Evolutionary conservation across 2,329 filamentous ascomycete species (phyloP).

Genomic region (Cercospora sojina): DNA sequence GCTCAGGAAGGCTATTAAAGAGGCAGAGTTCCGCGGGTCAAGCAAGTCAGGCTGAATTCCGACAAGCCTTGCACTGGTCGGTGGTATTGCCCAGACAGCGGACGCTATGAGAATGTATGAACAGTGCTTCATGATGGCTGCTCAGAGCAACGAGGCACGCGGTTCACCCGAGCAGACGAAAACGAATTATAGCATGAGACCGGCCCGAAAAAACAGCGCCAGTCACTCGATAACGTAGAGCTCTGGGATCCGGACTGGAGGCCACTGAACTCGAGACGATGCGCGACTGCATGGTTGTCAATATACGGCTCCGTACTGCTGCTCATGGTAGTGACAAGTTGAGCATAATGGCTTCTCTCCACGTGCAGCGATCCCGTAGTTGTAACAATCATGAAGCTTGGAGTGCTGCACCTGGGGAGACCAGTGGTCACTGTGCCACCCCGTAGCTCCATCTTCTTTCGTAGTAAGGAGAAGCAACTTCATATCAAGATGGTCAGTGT

Average conservation of each 20-base stretch:
- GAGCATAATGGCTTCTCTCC: background rate
- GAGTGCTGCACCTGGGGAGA: background rate
- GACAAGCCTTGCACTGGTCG: background rate
- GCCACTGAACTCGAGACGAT: no score
- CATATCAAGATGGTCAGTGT: no score
- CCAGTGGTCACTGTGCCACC: background rate
- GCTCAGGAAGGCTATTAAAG: background rate
- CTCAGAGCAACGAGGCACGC: background rate
- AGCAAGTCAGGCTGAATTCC: background rate
- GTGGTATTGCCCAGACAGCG: background rate
- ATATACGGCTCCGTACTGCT: background rate
- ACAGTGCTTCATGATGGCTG: no score
- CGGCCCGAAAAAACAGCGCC: no score
- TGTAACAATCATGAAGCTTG: background rate
- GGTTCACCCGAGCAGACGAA: background rate
- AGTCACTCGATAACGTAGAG: no score
- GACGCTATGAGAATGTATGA: background rate
- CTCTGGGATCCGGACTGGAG: no score
- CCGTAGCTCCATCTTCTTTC: background rate
- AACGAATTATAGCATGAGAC: no score
- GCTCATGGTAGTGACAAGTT: background rate
- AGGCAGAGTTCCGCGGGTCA: background rate
- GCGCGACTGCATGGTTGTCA: no score
- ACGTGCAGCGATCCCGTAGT: background rate
- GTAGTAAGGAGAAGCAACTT: background rate